Evolutionary conservation across 176 grass and related monocot species (phyloP), one percentile per base, ranked within the genome.

Genomic region (Luzula sylvatica): DNA sequence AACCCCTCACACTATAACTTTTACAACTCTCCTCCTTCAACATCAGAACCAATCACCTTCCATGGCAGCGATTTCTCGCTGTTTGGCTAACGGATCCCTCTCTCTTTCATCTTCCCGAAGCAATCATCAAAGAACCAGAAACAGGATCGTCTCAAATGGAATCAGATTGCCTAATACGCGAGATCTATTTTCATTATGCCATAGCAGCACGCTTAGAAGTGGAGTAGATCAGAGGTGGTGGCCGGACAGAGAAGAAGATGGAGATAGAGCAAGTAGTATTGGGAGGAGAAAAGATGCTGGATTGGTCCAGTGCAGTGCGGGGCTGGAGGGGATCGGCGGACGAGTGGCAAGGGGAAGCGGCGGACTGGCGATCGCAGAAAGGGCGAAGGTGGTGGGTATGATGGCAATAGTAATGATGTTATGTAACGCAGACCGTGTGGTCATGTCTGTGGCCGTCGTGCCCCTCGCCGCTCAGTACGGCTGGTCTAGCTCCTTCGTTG

Each of bases 361-460:
- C n/a, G 26, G 26, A 13, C 15, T 56, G 23, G 54, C 18, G 63
- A n/a, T 83, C 19, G 65, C 88, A 24, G 88, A 94, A 72, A 74
- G 88, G 52, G 46, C 32, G 19, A 94, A 94, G 72, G 55, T 87
- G 72, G 72, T 94, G 55, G 65, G 38, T 52, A 64, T 87, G 35
- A 44, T 94, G 69, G 83, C 83, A 17, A 30, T 75, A 58, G 53
- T 83, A 16, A 83, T 94, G 88, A 71, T 79, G 50, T 72, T 94
- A 60, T 94, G 88, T 77, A 94, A 94, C 83, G 88, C 88, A 20
- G 75, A 94, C 69, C 79, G 88, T 57, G 88, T 94, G 69, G 88
- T 94, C 65, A 94, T 94, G 88, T 94, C 88, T 70, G 88, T 94
- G 38, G 88, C 88, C 65, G 75, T 94, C 32, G 88, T 94, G 50